Evolutionary conservation across 108 stramenopile species (phyloP).

Genomic region (Nitzschia palea): DNA sequence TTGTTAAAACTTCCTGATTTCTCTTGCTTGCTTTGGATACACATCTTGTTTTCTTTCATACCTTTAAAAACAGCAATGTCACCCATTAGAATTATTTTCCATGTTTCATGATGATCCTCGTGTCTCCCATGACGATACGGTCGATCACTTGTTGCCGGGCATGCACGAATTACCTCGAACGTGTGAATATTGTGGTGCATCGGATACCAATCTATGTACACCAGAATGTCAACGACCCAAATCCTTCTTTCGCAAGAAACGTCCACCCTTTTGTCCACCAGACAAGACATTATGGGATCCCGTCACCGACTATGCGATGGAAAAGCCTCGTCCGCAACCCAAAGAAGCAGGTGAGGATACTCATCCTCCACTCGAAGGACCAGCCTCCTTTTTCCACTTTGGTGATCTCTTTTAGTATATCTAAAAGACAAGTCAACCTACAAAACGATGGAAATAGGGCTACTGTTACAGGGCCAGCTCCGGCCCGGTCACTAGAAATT

Average conservation of each 20-base stretch:
- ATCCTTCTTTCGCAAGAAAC: constrained; percentile 9
- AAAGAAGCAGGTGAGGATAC: no score
- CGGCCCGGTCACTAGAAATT: no score
- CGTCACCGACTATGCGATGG: not conserved
- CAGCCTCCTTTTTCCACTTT: no score
- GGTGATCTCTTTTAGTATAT: no score
- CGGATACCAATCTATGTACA: not conserved
- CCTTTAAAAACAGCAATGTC: constrained; percentile 1
- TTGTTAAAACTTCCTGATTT: not conserved
- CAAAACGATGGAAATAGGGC: no score
- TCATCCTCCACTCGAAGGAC: no score
- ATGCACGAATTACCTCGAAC: not conserved
- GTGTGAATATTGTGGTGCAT: constrained; percentile 10
- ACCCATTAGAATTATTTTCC: constrained; percentile 4
- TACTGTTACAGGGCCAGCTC: no score
- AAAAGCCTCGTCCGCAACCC: no score
- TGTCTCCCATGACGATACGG: not conserved
- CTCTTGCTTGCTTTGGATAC: not conserved
- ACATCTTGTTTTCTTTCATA: no score
- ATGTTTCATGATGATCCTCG: constrained; percentile 4
- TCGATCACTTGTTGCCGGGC: not conserved
- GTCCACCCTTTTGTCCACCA: constrained; percentile 8
- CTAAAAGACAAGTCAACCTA: no score
- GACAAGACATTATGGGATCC: not conserved
- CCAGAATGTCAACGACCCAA: not conserved